Conservation (phyloP, 169 alveolate species). For the Cyclospora cayetanensis region DNA sequence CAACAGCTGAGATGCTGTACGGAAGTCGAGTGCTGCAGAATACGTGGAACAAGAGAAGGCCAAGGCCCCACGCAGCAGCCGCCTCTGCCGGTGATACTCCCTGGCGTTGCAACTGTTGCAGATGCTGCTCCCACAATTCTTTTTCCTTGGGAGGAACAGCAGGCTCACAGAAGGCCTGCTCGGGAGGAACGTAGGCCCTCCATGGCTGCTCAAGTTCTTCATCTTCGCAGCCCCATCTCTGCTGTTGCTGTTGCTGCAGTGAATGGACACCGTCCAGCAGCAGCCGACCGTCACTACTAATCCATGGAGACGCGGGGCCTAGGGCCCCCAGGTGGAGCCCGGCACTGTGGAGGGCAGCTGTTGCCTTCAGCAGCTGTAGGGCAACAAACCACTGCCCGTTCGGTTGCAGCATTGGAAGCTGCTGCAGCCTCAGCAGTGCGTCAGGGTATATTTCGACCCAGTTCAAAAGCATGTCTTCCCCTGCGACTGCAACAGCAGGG, state of each 20-base stretch:
- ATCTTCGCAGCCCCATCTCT: not conserved
- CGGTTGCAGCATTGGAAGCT: slow-evolving; percentile 45
- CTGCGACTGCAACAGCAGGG: slow-evolving; percentile 27
- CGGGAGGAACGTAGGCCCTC: slow-evolving; percentile 23
- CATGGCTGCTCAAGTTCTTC: not conserved
- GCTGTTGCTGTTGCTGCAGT: slow-evolving; percentile 48
- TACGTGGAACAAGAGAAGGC: slow-evolving; percentile 19
- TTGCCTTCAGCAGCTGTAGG: slow-evolving; percentile 47
- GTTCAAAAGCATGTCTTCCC: not conserved
- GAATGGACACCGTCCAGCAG: slow-evolving; percentile 44
- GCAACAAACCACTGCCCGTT: slow-evolving; percentile 43
- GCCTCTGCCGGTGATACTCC: slow-evolving; percentile 1
- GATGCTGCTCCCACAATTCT: slow-evolving; percentile 35
- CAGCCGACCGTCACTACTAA: slow-evolving; percentile 8
- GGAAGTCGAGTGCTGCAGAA: slow-evolving; percentile 35
- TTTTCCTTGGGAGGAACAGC: not conserved
- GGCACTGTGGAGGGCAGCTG: slow-evolving; percentile 16
- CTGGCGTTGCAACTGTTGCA: not conserved
- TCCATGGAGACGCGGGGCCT: slow-evolving; percentile 28
- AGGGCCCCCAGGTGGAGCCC: slow-evolving; percentile 33
- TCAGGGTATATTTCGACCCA: slow-evolving; percentile 20
- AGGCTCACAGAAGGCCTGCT: slow-evolving; percentile 12
- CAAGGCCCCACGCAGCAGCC: slow-evolving; percentile 27
- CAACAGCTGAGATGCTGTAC: not conserved
- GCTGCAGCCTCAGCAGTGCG: slow-evolving; percentile 50